Conservation (phyloP, 106 monocot species). For the Acanthochlamys bracteata region DNA sequence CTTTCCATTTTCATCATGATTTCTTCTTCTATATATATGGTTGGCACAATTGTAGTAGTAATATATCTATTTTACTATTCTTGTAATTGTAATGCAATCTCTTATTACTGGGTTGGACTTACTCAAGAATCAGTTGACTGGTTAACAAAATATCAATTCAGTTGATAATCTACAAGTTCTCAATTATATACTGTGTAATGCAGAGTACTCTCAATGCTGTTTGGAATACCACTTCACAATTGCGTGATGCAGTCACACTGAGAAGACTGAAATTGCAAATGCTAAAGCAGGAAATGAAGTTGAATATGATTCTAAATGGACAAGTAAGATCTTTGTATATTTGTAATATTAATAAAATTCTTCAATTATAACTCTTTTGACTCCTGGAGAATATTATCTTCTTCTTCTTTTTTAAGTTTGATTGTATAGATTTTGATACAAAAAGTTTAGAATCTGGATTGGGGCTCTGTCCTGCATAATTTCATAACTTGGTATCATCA, state of each 20-base stretch:
- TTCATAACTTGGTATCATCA: too few species aligned
- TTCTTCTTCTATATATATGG: too few species aligned
- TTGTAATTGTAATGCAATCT: too few species aligned
- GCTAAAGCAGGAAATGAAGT: conserved; percentile 42
- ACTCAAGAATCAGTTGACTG: too few species aligned
- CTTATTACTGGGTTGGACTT: too few species aligned
- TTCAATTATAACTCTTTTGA: not conserved
- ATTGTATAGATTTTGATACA: not conserved
- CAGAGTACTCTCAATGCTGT: conserved; percentile 49
- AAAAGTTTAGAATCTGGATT: too few species aligned
- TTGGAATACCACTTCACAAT: conserved; percentile 40
- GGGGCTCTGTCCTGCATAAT: too few species aligned
- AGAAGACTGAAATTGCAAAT: conserved; percentile 51
- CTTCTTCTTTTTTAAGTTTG: not conserved
- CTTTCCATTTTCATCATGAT: too few species aligned
- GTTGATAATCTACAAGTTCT: too few species aligned
- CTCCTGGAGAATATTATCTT: not conserved
- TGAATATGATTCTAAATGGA: conserved; percentile 44
- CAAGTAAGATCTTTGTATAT: conserved; percentile 46
- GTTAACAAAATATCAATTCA: too few species aligned
- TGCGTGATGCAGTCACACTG: conserved; percentile 40
- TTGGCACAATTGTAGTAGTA: too few species aligned
- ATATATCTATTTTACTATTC: too few species aligned
- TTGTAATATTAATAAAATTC: not conserved
- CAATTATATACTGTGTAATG: not conserved